phyloP scores from a whole-genome alignment of 2,329 filamentous ascomycete genomes.

The Akanthomyces muscarius region DNA sequence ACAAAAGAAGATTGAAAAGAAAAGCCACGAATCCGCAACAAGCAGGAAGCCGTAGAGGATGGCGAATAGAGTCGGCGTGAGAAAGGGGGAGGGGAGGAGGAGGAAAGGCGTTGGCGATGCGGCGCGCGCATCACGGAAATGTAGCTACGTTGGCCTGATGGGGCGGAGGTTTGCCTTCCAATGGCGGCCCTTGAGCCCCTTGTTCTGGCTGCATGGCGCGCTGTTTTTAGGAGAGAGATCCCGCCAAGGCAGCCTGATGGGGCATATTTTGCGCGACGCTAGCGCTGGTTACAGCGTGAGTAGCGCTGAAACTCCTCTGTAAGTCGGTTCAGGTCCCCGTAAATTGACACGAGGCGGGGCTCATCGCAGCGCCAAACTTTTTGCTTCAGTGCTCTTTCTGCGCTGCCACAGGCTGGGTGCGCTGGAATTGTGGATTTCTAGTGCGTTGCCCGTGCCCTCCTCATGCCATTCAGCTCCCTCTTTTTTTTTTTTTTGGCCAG shows the following conservation, averaged over 20 bases:
- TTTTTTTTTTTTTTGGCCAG: background rate
- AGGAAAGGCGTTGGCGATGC: constrained; percentile 20
- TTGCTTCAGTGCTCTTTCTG: background rate
- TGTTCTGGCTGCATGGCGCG: background rate
- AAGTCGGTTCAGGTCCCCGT: background rate
- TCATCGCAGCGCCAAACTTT: background rate
- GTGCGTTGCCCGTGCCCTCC: constrained; percentile 1
- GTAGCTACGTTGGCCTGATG: constrained; percentile 39
- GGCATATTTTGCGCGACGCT: background rate
- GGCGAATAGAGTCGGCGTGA: constrained; percentile 15
- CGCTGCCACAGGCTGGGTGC: no score
- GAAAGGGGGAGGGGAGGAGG: constrained; percentile 18
- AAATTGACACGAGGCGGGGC: constrained; percentile 5
- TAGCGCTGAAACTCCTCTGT: constrained; percentile 5
- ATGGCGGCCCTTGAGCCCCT: background rate
- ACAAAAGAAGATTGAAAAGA: constrained; percentile 20
- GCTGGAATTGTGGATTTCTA: no score
- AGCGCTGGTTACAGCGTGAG: background rate
- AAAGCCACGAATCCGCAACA: constrained; percentile 8
- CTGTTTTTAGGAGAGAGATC: background rate
- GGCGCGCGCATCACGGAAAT: constrained; percentile 26
- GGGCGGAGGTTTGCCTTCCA: constrained; percentile 11
- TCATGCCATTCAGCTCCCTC: background rate
- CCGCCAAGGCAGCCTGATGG: background rate
- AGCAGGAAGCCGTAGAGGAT: constrained; percentile 11